Base-by-base conservation (phyloP, 257 asterid genomes). In the Solanum raphanifolium region DNA sequence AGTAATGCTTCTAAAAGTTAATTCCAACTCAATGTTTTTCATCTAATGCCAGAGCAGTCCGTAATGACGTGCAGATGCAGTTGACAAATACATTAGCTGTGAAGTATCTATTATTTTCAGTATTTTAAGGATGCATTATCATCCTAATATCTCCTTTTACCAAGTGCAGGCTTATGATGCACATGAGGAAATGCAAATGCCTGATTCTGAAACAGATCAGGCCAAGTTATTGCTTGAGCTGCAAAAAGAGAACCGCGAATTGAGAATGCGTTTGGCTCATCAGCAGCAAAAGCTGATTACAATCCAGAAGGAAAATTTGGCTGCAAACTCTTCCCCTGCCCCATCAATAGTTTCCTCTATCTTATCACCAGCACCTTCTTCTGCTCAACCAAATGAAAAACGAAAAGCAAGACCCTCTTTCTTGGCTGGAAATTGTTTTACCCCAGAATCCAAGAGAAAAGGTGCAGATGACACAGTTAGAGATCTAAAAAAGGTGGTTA, bases 191-290 rank as follows among this genome's bases (percentile, higher is more conserved):
- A 89, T 89, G 46, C 91, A 90, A 92, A 87, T 90, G 9, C 93
- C 93, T 29, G 94, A 89, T 39, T 91, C 93, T 6, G 96, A 88
- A 89, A 89, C 93, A 46, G 94, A 94, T 87, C 95, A 92, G 86
- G 91, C 95, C 69, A 94, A 93, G 90, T 55, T 92, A 84, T 71
- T 94, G 73, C 93, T 94, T 21, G 96, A 94, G 90, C 89, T 94
- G 86, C 96, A 94, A 87, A 94, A 86, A 81, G 96, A 94, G 90
- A 94, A 94, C 52, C 90, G 95, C 1, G 94, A 92, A 41, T 87
- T 92, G 84, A 83, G 95, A 86, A 87, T 90, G 92, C 94, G 91
- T 76, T 89, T 94, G 89, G 96, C 92, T 87, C 89, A 92, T 23
- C 95, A 92, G 86, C 93, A 92, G 86, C 93, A 94, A 87, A 92